A percentile compares a stretch with the other conserved stretches of the same genome.
These are phyloP conservation scores for Tillandsia leiboldiana DNA, from an alignment of 176 grass and related monocot genomes.

Conservation along the genomic window DNA sequence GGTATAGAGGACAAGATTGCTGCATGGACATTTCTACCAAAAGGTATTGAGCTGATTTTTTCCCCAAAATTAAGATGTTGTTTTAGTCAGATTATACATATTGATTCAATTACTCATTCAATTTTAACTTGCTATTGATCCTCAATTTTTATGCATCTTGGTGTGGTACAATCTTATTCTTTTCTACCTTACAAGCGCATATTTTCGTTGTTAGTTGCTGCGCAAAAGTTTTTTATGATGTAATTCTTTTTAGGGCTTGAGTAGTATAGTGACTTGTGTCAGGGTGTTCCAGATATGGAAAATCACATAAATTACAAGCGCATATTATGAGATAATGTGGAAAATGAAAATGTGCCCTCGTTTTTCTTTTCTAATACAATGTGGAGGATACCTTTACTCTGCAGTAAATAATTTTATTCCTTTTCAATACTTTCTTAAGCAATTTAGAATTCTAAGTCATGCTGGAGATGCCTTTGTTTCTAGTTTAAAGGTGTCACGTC, in stretches of 20 bases:
- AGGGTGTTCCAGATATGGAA: neutral
- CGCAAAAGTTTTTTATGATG: no score
- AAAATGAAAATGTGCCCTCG: neutral
- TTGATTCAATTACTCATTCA: neutral
- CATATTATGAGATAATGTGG: neutral
- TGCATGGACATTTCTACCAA: conserved; percentile 96
- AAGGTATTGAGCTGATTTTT: conserved; percentile 38
- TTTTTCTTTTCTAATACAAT: neutral
- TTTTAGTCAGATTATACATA: neutral
- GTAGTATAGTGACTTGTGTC: neutral
- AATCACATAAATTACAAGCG: neutral
- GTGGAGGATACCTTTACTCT: neutral
- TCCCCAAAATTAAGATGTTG: neutral
- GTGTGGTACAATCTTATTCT: no score
- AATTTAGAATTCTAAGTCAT: no score
- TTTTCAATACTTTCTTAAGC: neutral
- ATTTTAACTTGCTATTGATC: no score
- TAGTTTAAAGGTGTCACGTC: no score
- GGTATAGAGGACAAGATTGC: conserved; percentile 92
- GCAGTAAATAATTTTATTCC: neutral
- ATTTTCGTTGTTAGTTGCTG: no score
- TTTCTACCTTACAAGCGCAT: no score
- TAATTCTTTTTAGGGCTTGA: neutral
- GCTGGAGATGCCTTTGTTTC: no score
- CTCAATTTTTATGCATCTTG: no score